Evolutionary conservation across 768 basidiomycete species (phyloP).

Genomic region (Boletellus ananiceps): DNA sequence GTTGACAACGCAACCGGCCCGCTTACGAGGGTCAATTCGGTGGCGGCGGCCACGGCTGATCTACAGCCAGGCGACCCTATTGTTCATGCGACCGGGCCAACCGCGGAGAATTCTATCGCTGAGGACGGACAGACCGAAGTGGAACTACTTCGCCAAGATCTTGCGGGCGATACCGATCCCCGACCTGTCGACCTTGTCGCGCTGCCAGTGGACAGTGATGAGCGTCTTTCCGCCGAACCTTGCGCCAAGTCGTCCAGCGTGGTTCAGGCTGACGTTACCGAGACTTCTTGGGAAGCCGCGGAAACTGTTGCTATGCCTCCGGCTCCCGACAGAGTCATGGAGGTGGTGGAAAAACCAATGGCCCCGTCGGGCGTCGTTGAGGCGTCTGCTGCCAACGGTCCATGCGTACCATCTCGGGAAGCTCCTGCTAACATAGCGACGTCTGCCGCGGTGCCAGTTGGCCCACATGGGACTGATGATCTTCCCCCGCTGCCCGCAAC

Average conservation of each 20-base stretch:
- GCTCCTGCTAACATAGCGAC: conserved; percentile 5
- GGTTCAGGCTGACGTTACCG: conserved; percentile 3
- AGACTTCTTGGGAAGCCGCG: conserved; percentile 3
- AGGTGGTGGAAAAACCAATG: neutral
- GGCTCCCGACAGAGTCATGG: neutral
- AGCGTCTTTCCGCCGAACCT: neutral
- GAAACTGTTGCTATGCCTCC: conserved; percentile 1
- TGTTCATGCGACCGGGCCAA: neutral
- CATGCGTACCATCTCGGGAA: conserved; percentile 2
- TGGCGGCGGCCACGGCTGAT: conserved; percentile 2
- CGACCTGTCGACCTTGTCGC: neutral
- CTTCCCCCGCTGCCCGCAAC: neutral
- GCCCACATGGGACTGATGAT: conserved; percentile 3
- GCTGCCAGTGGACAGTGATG: neutral
- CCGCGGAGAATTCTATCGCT: neutral
- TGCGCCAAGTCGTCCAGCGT: neutral
- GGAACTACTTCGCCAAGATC: neutral
- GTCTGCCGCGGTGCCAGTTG: conserved; percentile 6
- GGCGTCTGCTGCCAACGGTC: conserved; percentile 1
- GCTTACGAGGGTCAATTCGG: neutral
- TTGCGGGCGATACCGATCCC: neutral
- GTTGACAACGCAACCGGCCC: neutral
- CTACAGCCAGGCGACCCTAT: neutral
- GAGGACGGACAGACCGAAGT: neutral
- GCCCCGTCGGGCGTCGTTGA: neutral